A percentile compares a stretch with the other conserved stretches of the same genome.
Evolutionary conservation across 495 filamentous ascomycete species (phyloP).

Genomic region (Neurospora sp.): DNA sequence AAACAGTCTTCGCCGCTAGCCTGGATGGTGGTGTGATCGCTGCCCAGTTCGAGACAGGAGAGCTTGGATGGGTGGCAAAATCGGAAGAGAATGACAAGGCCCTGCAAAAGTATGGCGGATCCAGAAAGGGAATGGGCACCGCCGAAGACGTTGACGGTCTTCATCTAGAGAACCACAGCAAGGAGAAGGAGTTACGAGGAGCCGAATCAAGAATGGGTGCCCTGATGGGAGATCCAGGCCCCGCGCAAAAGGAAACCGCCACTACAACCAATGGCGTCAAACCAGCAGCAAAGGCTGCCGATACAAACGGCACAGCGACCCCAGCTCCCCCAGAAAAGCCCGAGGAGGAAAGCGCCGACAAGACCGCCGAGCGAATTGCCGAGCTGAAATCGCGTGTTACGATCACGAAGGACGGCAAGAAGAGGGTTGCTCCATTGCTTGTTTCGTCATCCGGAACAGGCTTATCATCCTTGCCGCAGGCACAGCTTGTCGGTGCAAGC

Average conservation of each 20-base stretch:
- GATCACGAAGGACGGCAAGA: conserved; percentile 94
- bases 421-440: conserved; percentile 83
- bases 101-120: conserved; percentile 83
- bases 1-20: conserved; percentile 72
- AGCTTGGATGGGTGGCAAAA: conserved; percentile 42
- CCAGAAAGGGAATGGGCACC: conserved; percentile 74
- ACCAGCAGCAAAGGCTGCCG: conserved; percentile 21
- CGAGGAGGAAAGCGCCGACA: conserved; percentile 39
- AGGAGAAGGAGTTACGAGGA: conserved; percentile 75
- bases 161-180: conserved; percentile 81
- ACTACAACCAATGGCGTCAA: conserved; percentile 33
- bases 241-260: conserved; percentile 24
- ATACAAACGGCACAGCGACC: conserved; percentile 29
- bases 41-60: conserved; percentile 42
- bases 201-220: conserved; percentile 95
- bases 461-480: conserved; percentile 78
- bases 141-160: conserved; percentile 83
- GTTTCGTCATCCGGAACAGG: conserved; percentile 77
- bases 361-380: conserved; percentile 57
- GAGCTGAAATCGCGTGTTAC: conserved; percentile 82
- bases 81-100: conserved; percentile 85
- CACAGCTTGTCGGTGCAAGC: conserved; percentile 66
- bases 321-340: conserved; percentile 20
- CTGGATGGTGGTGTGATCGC: conserved; percentile 80
- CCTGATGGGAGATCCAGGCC: conserved; percentile 75